phyloP scores from a whole-genome alignment of 2,329 filamentous ascomycete species.

The Penicillium sp. region DNA sequence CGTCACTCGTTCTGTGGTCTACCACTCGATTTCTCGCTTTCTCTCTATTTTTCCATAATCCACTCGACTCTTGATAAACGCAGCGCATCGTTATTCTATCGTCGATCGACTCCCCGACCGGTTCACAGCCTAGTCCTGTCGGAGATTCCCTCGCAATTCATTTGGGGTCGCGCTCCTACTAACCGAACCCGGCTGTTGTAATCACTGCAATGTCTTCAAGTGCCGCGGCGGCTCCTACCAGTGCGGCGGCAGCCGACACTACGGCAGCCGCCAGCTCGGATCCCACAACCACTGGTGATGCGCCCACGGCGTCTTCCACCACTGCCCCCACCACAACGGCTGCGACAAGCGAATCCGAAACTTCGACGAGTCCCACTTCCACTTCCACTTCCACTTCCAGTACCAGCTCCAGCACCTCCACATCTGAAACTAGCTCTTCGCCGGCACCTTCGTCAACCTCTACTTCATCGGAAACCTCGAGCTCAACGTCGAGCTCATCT shows the following conservation, averaged over 20 bases:
- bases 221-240: slow-evolving; percentile 6
- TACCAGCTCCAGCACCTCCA: slow-evolving; percentile 8
- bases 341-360: neutral
- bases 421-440: slow-evolving; percentile 14
- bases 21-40: slow-evolving; percentile 7
- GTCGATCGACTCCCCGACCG: too few species aligned
- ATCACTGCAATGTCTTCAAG: slow-evolving; percentile 5
- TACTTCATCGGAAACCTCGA: slow-evolving; percentile 9
- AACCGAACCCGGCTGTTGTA: too few species aligned
- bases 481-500: slow-evolving; percentile 5
- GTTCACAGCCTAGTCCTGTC: too few species aligned
- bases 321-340: slow-evolving; percentile 6
- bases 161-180: too few species aligned
- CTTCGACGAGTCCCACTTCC: neutral
- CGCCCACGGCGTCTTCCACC: slow-evolving; percentile 3
- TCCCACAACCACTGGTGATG: slow-evolving; percentile 2
- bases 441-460: slow-evolving; percentile 10
- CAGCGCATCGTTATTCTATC: too few species aligned
- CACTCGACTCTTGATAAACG: slow-evolving; percentile 2
- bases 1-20: slow-evolving; percentile 3
- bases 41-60: neutral
- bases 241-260: neutral
- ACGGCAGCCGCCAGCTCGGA: neutral
- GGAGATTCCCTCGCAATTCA: too few species aligned
- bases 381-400: slow-evolving; percentile 2